Base-by-base conservation (phyloP, 2,329 filamentous ascomycete genomes). In the Leptographium radiaticola region DNA sequence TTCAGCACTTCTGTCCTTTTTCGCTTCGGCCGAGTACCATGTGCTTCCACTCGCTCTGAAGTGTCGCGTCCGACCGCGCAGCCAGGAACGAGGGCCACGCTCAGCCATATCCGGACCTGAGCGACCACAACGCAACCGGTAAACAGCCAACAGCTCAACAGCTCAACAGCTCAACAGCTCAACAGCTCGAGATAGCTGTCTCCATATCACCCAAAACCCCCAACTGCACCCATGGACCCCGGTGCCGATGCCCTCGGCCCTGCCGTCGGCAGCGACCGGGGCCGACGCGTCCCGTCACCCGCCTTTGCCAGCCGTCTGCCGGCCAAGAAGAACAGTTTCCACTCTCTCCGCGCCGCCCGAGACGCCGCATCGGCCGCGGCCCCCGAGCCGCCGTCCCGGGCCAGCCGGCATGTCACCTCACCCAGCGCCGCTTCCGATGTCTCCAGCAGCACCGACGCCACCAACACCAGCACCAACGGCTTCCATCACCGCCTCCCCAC, bases 311-410 rank as follows among this genome's bases (percentile, higher is more conserved):
- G 53, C 46, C 56, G 56, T 1, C 44, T 57, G 33, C 56, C 55
- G 15, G 54, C 55, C 18, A 53, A 54, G 49, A 57, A 53, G 42
- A 57, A 50, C 43, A 58, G 58, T 53, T 56, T 31, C 33, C 53
- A 53, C 34, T 56, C 58, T 7, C 46, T 54, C 20, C 53, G 53
- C 44, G 51, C 53, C 11, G 42, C 25, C 25, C 25, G 25, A 25
- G 25, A 25, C 25, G 25, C 25, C 25, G 2, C 25, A 5, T 25
- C 25, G 25, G 25, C 34, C 16, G 11, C 53, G 16, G 39, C 40
- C n/a, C 11, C 45, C 25, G 43, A 45, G 18, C 48, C 34, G 33
- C 18, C 30, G 34, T 39, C 25, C 25, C 25, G 53, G 43, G 45
- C 16, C 30, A 4, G 20, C 20, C 11, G 34, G 2, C 16, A 30